Percentiles rank a stretch among this genome's conserved stretches.
phyloP scores from a whole-genome alignment of 2,329 filamentous ascomycete genomes.

The Hypoxylon sp. region DNA sequence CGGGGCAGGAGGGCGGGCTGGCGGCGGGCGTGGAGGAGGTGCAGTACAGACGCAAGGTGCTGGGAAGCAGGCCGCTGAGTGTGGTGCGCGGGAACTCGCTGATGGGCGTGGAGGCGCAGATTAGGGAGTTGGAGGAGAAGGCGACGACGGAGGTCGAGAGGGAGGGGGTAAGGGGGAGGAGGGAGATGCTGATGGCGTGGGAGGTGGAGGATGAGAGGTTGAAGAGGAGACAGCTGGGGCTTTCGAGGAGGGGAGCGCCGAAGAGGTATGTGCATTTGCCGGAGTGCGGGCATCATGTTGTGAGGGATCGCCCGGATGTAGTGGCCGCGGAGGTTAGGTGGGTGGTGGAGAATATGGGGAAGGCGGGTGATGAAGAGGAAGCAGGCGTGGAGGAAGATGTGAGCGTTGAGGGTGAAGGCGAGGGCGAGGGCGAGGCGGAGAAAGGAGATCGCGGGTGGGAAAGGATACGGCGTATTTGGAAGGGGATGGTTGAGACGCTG shows the following conservation, averaged over 20 bases:
- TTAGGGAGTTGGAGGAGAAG: slow-evolving; percentile 24
- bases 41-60: slow-evolving; percentile 37
- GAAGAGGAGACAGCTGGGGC: slow-evolving; percentile 45
- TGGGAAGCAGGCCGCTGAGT: slow-evolving; percentile 44
- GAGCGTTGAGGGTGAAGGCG: not conserved
- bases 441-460: not conserved
- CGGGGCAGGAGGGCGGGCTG: slow-evolving; percentile 49
- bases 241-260: slow-evolving; percentile 34
- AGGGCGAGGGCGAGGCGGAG: not conserved
- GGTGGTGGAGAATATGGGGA: slow-evolving; percentile 42
- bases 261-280: slow-evolving; percentile 42
- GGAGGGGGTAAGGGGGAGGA: slow-evolving; percentile 13
- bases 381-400: not conserved
- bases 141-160: slow-evolving; percentile 6
- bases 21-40: slow-evolving; percentile 37
- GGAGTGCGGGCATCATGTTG: slow-evolving; percentile 47
- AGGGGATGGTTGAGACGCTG: not conserved
- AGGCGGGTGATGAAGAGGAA: not conserved
- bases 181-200: slow-evolving; percentile 39
- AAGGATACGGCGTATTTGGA: not conserved
- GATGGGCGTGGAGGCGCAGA: slow-evolving; percentile 37
- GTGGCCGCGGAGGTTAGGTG: slow-evolving; percentile 46
- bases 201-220: slow-evolving; percentile 46
- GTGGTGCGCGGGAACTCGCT: slow-evolving; percentile 46
- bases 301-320: slow-evolving; percentile 44